Percentiles rank a stretch among this genome's conserved stretches.
phyloP scores from a whole-genome alignment of 2,329 filamentous ascomycete species.

The Neoascochyta sp. region DNA sequence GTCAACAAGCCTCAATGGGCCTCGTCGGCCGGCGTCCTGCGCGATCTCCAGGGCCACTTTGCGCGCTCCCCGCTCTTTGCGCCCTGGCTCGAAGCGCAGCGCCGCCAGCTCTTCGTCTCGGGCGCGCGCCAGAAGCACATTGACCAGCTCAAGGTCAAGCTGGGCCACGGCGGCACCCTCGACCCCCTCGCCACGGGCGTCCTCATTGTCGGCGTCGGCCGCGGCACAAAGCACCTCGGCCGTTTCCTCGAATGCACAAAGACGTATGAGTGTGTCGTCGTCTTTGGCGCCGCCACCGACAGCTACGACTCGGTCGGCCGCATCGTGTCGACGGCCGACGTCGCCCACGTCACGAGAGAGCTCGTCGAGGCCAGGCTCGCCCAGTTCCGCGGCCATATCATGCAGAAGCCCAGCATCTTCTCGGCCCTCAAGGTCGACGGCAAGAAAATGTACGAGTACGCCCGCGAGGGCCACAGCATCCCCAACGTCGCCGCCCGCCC shows the following conservation, averaged over 20 bases:
- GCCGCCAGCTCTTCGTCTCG: constrained; percentile 55
- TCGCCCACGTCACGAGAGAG: constrained; percentile 76
- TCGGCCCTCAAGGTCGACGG: constrained; percentile 91
- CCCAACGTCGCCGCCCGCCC: constrained; percentile 80
- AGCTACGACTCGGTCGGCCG: constrained; percentile 87
- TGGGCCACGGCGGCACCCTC: constrained; percentile 92
- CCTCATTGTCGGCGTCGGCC: constrained; percentile 81
- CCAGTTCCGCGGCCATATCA: constrained; percentile 74
- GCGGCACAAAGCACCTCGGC: constrained; percentile 77
- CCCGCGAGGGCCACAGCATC: constrained; percentile 79
- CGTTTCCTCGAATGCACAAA: constrained; percentile 86
- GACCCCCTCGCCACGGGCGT: constrained; percentile 93
- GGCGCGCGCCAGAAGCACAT: constrained; percentile 54
- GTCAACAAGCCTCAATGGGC: constrained; percentile 88
- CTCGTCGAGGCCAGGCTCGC: constrained; percentile 72
- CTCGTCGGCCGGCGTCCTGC: constrained; percentile 85
- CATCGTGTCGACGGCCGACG: constrained; percentile 69
- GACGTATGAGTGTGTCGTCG: constrained; percentile 80
- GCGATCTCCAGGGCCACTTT: constrained; percentile 80
- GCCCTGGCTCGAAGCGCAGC: constrained; percentile 68
- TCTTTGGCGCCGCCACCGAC: constrained; percentile 91
- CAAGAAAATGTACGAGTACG: constrained; percentile 94
- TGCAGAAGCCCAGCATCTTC: constrained; percentile 89
- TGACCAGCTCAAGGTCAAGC: constrained; percentile 65
- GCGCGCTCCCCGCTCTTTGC: constrained; percentile 75